phyloP scores from a whole-genome alignment of 1,284 basidiomycete genomes.

The Xerocomus cyaneibrunnescens region DNA sequence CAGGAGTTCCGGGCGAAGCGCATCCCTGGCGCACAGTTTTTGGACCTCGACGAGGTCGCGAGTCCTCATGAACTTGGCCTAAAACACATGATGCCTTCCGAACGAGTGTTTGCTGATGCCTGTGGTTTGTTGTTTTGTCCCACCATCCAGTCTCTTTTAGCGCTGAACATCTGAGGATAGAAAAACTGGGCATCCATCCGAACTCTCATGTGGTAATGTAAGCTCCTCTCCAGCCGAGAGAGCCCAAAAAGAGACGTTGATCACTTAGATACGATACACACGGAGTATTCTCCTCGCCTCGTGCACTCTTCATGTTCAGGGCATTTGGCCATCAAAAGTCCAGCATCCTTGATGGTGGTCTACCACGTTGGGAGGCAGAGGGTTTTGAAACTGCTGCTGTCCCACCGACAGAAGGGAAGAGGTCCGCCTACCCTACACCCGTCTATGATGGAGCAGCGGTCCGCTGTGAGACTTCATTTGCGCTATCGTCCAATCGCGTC shows the following conservation, averaged over 20 bases:
- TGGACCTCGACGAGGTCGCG: constrained; percentile 83
- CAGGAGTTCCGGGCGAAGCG: constrained; percentile 68
- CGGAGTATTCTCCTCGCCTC: constrained; percentile 87
- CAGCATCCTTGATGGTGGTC: constrained; percentile 86
- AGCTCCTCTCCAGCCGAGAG: constrained; percentile 23
- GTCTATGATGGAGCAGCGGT: constrained; percentile 50
- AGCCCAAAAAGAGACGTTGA: constrained; percentile 8
- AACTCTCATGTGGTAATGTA: constrained; percentile 83
- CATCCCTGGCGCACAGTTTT: constrained; percentile 73
- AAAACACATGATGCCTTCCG: constrained; percentile 91
- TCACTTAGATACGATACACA: constrained; percentile 75
- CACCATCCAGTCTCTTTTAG: constrained; percentile 1
- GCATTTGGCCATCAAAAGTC: constrained; percentile 84
- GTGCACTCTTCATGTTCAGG: constrained; percentile 91
- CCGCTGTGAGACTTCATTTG: constrained; percentile 52
- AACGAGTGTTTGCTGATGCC: constrained; percentile 71
- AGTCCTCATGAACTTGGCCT: constrained; percentile 70
- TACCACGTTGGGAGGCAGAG: constrained; percentile 81
- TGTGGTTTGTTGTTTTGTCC: constrained; percentile 64
- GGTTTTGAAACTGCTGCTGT: constrained; percentile 63
- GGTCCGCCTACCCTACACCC: constrained; percentile 55
- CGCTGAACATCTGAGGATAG: constrained; percentile 39
- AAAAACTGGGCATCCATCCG: constrained; percentile 71
- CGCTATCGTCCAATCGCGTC: constrained; percentile 17
- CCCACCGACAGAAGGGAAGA: constrained; percentile 29